phyloP scores from a whole-genome alignment of 345 rosid genomes.

The Brassica juncea region DNA sequence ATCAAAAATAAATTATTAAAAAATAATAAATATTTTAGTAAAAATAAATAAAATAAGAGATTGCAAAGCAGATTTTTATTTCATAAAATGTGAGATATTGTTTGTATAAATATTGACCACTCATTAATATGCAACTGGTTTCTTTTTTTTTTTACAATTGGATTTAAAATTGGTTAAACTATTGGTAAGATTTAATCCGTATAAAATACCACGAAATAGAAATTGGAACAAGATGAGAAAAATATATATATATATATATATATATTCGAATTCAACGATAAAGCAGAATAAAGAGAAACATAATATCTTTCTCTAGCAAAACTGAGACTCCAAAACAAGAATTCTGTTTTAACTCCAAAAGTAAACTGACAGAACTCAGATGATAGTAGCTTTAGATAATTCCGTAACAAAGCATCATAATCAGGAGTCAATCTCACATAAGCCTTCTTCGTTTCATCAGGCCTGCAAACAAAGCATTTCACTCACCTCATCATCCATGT shows the following conservation, averaged over 20 bases:
- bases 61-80: no score
- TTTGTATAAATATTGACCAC: no score
- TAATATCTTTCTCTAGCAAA: conserved; percentile 31
- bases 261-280: conserved; percentile 8
- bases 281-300: neutral
- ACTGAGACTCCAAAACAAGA: conserved; percentile 24
- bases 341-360: conserved; percentile 14
- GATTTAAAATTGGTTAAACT: no score
- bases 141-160: no score
- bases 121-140: no score
- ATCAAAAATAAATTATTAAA: no score
- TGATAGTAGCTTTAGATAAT: conserved; percentile 53
- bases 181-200: no score
- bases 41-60: no score
- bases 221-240: neutral
- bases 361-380: neutral
- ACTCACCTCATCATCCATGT: no score
- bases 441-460: conserved; percentile 95
- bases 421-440: conserved; percentile 92
- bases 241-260: no score
- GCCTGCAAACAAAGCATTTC: conserved; percentile 50
- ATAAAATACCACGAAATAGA: neutral
- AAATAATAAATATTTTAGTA: no score
- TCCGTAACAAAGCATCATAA: conserved; percentile 80
- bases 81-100: no score